A percentile compares a stretch with the other conserved stretches of the same genome.
These are phyloP conservation scores for Russula virescens DNA, from an alignment of 768 basidiomycete species.

Conservation along the genomic window DNA sequence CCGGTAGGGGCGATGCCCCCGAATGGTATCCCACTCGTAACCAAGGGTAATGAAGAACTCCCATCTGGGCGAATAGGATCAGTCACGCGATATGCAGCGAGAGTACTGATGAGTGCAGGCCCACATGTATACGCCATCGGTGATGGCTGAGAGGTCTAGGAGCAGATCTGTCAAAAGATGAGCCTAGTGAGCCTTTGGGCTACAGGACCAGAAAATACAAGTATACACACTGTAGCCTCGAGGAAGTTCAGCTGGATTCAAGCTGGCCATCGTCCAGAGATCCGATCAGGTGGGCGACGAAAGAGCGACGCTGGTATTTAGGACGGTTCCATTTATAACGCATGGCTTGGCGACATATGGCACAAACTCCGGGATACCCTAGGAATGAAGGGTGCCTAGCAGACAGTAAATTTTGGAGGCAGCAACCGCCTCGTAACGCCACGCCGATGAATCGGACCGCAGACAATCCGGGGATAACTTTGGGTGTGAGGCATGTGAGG, in stretches of 20 bases:
- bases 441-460: too few relatives aligned
- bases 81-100: neutral
- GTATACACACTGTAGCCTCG: neutral
- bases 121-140: neutral
- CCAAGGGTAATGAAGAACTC: neutral
- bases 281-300: too few relatives aligned
- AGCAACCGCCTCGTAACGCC: too few relatives aligned
- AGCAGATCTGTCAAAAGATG: neutral
- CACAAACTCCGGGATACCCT: too few relatives aligned
- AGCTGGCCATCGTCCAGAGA: neutral
- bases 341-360: too few relatives aligned
- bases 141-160: neutral
- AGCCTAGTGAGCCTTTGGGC: neutral
- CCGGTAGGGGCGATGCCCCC: neutral
- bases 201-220: neutral
- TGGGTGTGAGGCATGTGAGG: too few relatives aligned
- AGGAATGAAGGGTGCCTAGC: too few relatives aligned
- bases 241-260: neutral
- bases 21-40: neutral
- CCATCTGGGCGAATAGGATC: neutral
- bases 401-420: too few relatives aligned
- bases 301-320: too few relatives aligned
- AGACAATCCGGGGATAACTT: too few relatives aligned
- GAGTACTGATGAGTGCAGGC: neutral
- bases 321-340: too few relatives aligned